Evolutionary conservation across 1,139 yeast genomes (phyloP), one percentile per base, ranked within the genome.

Genomic region (Citeromyces hawaiiensis): DNA sequence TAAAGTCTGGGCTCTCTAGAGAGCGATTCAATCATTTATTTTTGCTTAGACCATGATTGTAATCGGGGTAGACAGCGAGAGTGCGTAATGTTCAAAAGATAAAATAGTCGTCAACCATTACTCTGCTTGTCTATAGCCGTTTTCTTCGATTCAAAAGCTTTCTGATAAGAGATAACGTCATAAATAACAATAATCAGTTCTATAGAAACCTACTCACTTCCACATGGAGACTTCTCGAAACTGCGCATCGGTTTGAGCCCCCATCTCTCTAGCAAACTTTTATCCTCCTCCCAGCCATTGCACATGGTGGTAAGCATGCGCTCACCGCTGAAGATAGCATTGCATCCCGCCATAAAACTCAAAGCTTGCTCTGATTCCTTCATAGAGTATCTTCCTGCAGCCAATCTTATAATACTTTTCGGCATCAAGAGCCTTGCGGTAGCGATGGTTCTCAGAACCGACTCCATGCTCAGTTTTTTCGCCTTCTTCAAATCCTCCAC

Each of bases 331-430:
- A 82, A 82, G 39, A 82, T 77, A 13, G 91, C 88, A 57, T 82
- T 82, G 44, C 81, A 77, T 10, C 93, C 93, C 36, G 82, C 75
- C 76, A 79, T 68, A 55, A 82, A 82, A 48, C 88, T 79, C 51
- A 82, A 56, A 42, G 79, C 72, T 52, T 82, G 93, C 48, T 82
- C 88, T 44, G 72, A 63, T 47, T 82, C 91, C 48, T 76, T 77
- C 88, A 82, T 81, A 25, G 87, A 78, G 52, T 80, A 80, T 43
- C 93, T 64, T 0, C 93, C 93, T 8, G 93, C 93, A 3, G 91
- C 88, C 43, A 82, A 62, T 45, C 93, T 66, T 45, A 82, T 73
- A 38, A 81, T 80, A 1, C 83, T 64, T 36, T 63, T 60, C 0
- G 93, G 93, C 87, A 82, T 82, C 32, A 78, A 59, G 18, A 82